These are phyloP conservation scores for Eucalyptus fibrosa DNA, from an alignment of 345 rosid genomes.

Conservation along the genomic window DNA sequence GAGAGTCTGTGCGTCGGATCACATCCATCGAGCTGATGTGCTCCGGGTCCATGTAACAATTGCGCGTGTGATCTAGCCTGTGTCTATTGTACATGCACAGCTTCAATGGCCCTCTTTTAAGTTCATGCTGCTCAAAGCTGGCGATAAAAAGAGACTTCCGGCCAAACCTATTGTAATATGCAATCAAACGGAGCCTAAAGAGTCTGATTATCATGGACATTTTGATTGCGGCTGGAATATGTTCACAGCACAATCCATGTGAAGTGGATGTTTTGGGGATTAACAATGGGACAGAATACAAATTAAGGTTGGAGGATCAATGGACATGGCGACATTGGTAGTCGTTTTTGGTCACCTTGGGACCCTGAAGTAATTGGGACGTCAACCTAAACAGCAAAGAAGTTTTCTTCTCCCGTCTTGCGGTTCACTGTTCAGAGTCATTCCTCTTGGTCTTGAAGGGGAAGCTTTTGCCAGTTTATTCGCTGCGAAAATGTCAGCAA, in stretches of 20 bases:
- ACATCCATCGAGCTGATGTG: neutral
- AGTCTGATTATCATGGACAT: neutral
- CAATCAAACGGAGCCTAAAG: neutral
- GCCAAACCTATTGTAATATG: neutral
- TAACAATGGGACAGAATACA: neutral
- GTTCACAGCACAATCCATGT: neutral
- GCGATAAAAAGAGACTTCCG: neutral
- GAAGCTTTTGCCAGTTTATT: constrained; percentile 27
- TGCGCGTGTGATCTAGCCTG: neutral
- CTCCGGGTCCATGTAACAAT: neutral
- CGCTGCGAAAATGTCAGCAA: constrained; percentile 14
- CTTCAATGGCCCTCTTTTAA: neutral
- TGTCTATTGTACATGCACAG: neutral
- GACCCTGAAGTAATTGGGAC: neutral
- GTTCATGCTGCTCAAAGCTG: neutral
- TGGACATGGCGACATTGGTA: neutral
- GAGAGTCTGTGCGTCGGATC: neutral
- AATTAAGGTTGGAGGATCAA: neutral
- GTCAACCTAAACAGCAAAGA: constrained; percentile 37
- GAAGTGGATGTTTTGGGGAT: neutral
- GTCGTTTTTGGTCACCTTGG: neutral
- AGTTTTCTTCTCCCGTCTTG: constrained; percentile 15
- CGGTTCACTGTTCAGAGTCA: constrained; percentile 18
- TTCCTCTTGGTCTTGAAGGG: constrained; percentile 28
- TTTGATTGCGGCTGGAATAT: neutral